Conservation (phyloP, 2,329 filamentous ascomycete genomes). For the Exophiala aquamarina region DNA sequence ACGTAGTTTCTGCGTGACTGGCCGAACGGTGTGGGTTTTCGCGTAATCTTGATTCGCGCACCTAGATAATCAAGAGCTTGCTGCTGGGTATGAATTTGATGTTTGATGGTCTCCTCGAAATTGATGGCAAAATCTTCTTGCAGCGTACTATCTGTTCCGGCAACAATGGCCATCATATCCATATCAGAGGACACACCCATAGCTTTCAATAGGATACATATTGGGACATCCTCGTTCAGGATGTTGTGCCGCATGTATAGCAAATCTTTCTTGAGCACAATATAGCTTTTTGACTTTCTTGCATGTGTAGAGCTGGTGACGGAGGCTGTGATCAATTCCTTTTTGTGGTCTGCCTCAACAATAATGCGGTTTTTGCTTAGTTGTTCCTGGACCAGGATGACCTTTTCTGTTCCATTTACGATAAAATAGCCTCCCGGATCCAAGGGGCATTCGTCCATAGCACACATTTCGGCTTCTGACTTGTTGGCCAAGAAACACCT, state of each 20-base stretch:
- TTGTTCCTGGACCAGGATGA: constrained; percentile 97
- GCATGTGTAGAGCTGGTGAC: constrained; percentile 97
- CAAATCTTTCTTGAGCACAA: constrained; percentile 88
- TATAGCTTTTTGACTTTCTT: constrained; percentile 96
- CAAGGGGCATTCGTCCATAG: constrained; percentile 91
- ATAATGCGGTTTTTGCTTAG: constrained; percentile 99
- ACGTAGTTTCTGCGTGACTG: constrained; percentile 73
- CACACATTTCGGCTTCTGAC: constrained; percentile 82
- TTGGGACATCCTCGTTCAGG: constrained; percentile 87
- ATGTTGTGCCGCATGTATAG: constrained; percentile 92
- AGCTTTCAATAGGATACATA: constrained; percentile 89
- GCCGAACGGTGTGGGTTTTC: constrained; percentile 57
- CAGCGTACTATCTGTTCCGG: constrained; percentile 81
- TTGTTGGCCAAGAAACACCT: constrained; percentile 85
- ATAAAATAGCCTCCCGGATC: constrained; percentile 98
- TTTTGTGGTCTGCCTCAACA: constrained; percentile 89
- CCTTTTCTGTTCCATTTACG: constrained; percentile 95
- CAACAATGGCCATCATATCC: constrained; percentile 88
- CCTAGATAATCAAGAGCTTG: constrained; percentile 94
- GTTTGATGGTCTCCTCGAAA: constrained; percentile 85
- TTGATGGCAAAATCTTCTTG: constrained; percentile 96
- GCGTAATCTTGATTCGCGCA: constrained; percentile 80
- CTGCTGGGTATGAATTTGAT: constrained; percentile 86
- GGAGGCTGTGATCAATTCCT: constrained; percentile 89
- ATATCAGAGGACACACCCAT: constrained; percentile 92